These are phyloP conservation scores for Epichloe gansuensis DNA, from an alignment of 2,329 filamentous ascomycete species.

Conservation along the genomic window DNA sequence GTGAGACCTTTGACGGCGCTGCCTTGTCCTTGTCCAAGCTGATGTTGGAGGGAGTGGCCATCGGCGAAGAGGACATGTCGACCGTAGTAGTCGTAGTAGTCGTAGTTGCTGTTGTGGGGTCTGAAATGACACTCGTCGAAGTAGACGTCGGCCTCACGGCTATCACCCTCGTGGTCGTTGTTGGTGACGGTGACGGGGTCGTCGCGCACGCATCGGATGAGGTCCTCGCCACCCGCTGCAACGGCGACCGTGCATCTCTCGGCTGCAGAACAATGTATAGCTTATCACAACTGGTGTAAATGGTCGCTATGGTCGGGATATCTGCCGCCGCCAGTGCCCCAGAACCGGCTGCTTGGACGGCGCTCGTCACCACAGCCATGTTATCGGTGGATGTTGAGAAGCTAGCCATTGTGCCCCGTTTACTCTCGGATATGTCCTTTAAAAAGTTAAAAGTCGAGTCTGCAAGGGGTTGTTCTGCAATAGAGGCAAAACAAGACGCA, in stretches of 20 bases:
- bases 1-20: background rate
- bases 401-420: too few species aligned
- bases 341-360: too few species aligned
- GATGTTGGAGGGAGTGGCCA: background rate
- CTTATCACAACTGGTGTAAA: background rate
- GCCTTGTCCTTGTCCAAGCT: background rate
- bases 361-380: too few species aligned
- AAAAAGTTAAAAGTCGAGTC: too few species aligned
- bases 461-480: too few species aligned
- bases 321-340: background rate
- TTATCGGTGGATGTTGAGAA: too few species aligned
- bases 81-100: background rate
- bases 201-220: background rate
- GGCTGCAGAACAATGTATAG: background rate
- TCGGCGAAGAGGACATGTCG: background rate
- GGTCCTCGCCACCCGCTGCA: background rate
- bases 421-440: too few species aligned
- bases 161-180: background rate
- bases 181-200: background rate
- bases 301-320: background rate
- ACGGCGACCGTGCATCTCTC: background rate
- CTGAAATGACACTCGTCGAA: background rate
- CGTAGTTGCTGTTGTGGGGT: background rate
- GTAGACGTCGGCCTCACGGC: background rate
- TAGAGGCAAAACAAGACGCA: too few species aligned